Base-by-base conservation (phyloP, 129 eudicot species). In the Smallanthus sonchifolius region DNA sequence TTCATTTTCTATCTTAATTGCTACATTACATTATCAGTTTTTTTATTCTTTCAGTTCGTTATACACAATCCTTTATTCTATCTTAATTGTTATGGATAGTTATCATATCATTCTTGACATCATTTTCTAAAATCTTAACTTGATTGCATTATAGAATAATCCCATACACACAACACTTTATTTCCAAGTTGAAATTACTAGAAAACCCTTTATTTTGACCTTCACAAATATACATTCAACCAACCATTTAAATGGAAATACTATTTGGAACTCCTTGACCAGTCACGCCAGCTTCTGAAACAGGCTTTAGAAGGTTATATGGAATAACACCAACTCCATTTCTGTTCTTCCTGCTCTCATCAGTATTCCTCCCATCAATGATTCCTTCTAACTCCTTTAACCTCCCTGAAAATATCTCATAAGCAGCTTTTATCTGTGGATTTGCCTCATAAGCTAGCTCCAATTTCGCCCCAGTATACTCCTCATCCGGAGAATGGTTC, bases 291-390 rank as follows among this genome's bases (percentile, higher is more conserved):
- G 90, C 37, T 24, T 65, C 79, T 1, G 97, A 92, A 75, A 28
- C 79, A 10, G 97, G 96, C 83, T 88, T 92, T 2, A 92, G 39
- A 44, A 92, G 83, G 69, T 82, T 30, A 64, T 92, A 92, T 0
- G 92, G 96, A 43, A 88, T 79, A n/a, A 83, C 64, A 16, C 97
- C 97, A 10, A 86, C 97, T 16, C 97, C 97, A 45, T 74, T 52
- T 73, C 97, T 77, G 24, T 88, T 91, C 82, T 39, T 84, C 69
- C 81, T 24, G 0, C 11, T 69, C 1, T 10, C 51, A 57, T 86
- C 84, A 28, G 37, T 72, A 65, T 91, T 91, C 55, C 92, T 79
- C 7, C 42, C 78, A 78, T 88, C 97, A 24, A 91, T 83, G 2
- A 65, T 62, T 2, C 82, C 83, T 44, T 86, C 96, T 34, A 92